Conservation (phyloP, 305 asterid genomes). For the Fraxinus greggii region DNA sequence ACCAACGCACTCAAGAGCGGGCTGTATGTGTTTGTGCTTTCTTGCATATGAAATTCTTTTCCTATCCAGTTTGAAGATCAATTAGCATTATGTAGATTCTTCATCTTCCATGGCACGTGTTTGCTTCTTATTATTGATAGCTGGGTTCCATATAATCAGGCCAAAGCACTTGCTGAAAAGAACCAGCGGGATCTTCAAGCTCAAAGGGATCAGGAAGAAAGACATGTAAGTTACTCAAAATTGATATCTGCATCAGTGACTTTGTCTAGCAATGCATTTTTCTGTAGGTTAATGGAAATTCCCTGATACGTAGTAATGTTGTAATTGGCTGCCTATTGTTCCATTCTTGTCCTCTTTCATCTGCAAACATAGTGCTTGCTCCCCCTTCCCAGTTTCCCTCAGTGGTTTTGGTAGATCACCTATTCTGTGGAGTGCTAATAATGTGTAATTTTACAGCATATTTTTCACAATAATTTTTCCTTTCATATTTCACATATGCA, state of each 20-base stretch:
- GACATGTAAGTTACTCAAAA: constrained; percentile 70
- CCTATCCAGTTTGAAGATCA: constrained; percentile 14
- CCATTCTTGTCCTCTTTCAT: neutral
- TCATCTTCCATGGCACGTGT: neutral
- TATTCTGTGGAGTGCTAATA: constrained; percentile 1
- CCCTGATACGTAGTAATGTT: neutral
- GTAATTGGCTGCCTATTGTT: constrained; percentile 14
- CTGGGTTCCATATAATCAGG: constrained; percentile 47
- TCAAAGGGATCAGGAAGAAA: constrained; percentile 94
- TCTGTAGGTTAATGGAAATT: constrained; percentile 8
- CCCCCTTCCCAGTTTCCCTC: neutral
- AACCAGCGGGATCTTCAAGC: constrained; percentile 91
- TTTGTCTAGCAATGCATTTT: constrained; percentile 3
- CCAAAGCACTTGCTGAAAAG: constrained; percentile 95
- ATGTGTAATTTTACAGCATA: neutral
- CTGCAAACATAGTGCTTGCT: constrained; percentile 8
- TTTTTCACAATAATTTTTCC: neutral
- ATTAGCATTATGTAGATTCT: constrained; percentile 14
- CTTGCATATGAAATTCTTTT: constrained; percentile 16
- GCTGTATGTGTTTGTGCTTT: constrained; percentile 62
- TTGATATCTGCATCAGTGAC: constrained; percentile 3
- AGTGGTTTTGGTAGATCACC: constrained; percentile 16
- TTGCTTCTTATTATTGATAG: constrained; percentile 16
- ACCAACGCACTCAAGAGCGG: constrained; percentile 93
- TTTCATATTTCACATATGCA: neutral